Base-by-base conservation (phyloP, 164 flowering plant genomes). In the Vitis labrusca region DNA sequence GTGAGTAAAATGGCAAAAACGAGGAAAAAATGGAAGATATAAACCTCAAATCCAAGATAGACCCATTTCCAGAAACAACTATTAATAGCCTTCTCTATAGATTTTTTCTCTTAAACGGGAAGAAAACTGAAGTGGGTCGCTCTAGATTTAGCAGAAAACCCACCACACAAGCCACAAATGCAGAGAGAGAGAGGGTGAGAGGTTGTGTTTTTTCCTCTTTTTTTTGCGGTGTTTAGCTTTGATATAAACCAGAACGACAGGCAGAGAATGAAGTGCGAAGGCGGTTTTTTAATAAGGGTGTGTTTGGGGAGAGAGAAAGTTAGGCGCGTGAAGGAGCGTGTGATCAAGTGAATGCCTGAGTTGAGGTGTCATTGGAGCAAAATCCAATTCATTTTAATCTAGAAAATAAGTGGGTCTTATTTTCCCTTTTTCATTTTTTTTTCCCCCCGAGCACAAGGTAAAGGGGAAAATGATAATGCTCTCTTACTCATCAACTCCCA, bases 401-500 rank as follows among this genome's bases (percentile, higher is more conserved):
- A 68, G 6, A 57, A 32, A 44, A 13, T 19, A 49, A 49, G 13
- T 59, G 59, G 48, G 52, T 47, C 5, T 29, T 64, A 52, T 48
- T 37, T 37, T 37, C 27, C 27, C 27, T 23, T 23, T 23, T 23
- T 23, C 27, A 23, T 23, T 37, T 37, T 37, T 37, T 37, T 37
- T 37, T 32, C 19, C 7, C 44, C 44, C 44, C 0, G 70, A 59
- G 50, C 68, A 55, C 62, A 60, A 57, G 54, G 19, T 63, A 55
- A 69, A 55, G n/a, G 44, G 44, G n/a, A 17, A 67, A 64, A 59
- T 49, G 53, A 70, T 79, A 73, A 70, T 79, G 77, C 74, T 73
- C 64, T 79, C 79, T 66, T 67, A 77, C 74, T 76, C 77, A 73
- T 70, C 76, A 66, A 29, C 68, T 47, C 70, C 65, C 19, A 14